Base-by-base conservation (phyloP, 2,329 filamentous ascomycete genomes). In the Leptodontidium sp. region DNA sequence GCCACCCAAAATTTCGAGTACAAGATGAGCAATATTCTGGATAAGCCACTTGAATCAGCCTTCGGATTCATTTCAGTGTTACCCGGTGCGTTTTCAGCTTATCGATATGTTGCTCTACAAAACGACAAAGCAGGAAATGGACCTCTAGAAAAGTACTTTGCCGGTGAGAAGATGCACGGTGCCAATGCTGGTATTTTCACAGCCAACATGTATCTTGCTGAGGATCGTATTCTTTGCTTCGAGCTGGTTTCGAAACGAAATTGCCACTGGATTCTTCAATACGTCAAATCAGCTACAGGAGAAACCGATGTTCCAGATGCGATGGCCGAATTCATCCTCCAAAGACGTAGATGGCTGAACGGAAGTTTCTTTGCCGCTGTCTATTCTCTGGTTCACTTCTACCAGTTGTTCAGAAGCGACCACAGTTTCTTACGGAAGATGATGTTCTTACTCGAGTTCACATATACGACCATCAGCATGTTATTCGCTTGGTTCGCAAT, bases 1-100 rank as follows among this genome's bases (percentile, higher is more conserved):
- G 96, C 96, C 1, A 94, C 94, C 0, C 96, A 99, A 77, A 99
- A 99, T 78, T 99, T 99, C 76, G 96, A 99, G 83, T 99, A 99
- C 87, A 99, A 99, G 86, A 97, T 99, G 92, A 97, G 93, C 80
- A 99, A 99, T 78, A 99, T 99, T 78, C 87, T 99, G 55, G 96
- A 99, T 80, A 99, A 99, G 83, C 96, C 96, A 1, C 84, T 99
- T 50, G 96, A 99, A 79, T 98, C 95, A 4, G 93, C 95, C 0
- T 99, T 99, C 80, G 96, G 96, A 58, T 99, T 98, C 82, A 98
- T 99, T 78, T 93, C 93, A 55, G 96, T 99, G 77, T 85, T 99
- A 78, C 96, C 96, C 0, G 96, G 96, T 84, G 96, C 96, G 68
- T 97, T 99, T 81, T 98, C 95, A n/a, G 96, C 96, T 24, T 99